Evolutionary conservation across 177 flowering plant genomes (phyloP).

Genomic region (Vitis hybrid): DNA sequence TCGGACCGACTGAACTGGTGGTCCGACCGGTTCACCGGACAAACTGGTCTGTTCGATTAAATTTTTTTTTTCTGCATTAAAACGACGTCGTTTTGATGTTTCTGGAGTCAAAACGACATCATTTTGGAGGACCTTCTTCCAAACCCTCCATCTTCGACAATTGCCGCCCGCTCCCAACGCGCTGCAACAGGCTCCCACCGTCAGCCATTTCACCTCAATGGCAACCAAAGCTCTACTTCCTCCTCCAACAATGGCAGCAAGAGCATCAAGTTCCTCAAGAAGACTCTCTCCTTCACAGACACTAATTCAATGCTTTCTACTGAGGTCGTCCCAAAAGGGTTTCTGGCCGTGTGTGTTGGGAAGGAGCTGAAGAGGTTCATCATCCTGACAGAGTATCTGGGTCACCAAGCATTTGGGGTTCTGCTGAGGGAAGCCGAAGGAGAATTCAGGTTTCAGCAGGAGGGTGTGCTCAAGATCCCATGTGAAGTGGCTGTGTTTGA

Average conservation of each 20-base stretch:
- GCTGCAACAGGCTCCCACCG: no score
- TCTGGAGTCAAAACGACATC: no score
- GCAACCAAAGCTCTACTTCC: background rate
- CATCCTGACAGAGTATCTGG: conserved; percentile 69
- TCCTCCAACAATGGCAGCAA: conserved; percentile 20
- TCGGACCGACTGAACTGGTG: no score
- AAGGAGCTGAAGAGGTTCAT: conserved; percentile 63
- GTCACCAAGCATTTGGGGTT: conserved; percentile 62
- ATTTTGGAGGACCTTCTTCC: no score
- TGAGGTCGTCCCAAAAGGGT: conserved; percentile 69
- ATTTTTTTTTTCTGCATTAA: no score
- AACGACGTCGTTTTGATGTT: no score
- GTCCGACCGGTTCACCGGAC: no score
- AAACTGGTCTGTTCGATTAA: no score
- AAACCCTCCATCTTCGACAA: no score
- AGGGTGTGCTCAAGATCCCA: conserved; percentile 77
- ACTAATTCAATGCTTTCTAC: conserved; percentile 3
- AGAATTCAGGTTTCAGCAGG: conserved; percentile 82
- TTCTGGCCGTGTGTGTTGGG: conserved; percentile 76
- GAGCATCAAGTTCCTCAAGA: conserved; percentile 67
- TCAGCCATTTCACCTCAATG: background rate
- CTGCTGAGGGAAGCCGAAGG: conserved; percentile 79
- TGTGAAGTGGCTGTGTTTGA: conserved; percentile 68
- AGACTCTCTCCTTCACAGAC: conserved; percentile 66
- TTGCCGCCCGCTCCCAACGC: no score